Percentiles rank a stretch among this genome's conserved stretches.
Conservation (phyloP, 2,329 filamentous ascomycete species). For the Hypoxylon sp. region DNA sequence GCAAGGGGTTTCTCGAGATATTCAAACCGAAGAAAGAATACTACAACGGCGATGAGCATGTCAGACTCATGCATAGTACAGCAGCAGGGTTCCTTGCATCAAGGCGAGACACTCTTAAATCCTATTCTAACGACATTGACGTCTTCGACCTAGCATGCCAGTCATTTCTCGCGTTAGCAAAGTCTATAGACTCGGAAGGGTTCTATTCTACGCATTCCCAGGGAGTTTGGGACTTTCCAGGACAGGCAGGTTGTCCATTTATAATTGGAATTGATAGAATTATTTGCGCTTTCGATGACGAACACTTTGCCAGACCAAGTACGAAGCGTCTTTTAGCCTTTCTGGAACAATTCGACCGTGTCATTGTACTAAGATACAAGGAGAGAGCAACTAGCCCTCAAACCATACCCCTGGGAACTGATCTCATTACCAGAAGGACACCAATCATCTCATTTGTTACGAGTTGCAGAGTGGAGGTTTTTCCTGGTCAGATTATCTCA, state of each 20-base stretch:
- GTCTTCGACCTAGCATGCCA: conserved; percentile 18
- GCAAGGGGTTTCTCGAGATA: conserved; percentile 35
- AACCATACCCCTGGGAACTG: background rate
- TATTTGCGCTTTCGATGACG: background rate
- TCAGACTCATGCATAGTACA: conserved; percentile 36
- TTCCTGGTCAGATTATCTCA: background rate
- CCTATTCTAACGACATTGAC: conserved; percentile 9
- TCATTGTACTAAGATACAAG: background rate
- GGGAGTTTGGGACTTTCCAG: background rate
- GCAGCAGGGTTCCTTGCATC: conserved; percentile 22
- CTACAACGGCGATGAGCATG: conserved; percentile 5
- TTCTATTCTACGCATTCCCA: conserved; percentile 5
- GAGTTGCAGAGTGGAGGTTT: background rate
- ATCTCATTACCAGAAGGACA: background rate
- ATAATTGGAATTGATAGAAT: background rate
- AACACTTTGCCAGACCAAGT: background rate
- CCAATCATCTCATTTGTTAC: background rate
- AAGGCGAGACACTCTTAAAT: conserved; percentile 8
- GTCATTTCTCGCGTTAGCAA: conserved; percentile 27
- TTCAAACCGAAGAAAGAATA: background rate
- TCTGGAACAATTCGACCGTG: conserved; percentile 1
- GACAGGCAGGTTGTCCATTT: background rate
- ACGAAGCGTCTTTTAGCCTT: conserved; percentile 1
- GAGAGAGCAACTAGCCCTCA: background rate
- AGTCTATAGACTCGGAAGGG: conserved; percentile 16